phyloP scores from a whole-genome alignment of 257 asterid genomes.

The Handroanthus guayacan region DNA sequence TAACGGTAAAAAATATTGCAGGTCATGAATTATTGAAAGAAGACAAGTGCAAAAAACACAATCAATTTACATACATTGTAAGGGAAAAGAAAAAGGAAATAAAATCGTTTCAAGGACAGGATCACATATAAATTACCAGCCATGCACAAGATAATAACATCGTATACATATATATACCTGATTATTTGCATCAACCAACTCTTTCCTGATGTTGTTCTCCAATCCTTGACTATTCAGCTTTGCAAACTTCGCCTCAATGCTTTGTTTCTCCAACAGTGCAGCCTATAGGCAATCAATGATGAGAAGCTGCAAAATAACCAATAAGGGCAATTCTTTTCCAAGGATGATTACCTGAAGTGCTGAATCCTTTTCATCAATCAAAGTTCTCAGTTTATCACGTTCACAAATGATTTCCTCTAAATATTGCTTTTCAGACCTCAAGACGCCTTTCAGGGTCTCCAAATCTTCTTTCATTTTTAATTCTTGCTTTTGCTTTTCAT shows the following conservation, averaged over 20 bases:
- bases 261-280: slow-evolving; percentile 74
- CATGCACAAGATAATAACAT: neutral
- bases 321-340: neutral
- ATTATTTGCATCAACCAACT: slow-evolving; percentile 72
- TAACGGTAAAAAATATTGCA: slow-evolving; percentile 3
- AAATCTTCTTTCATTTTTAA: slow-evolving; percentile 65
- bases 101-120: neutral
- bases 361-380: slow-evolving; percentile 76
- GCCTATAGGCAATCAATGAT: slow-evolving; percentile 53
- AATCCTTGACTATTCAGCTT: slow-evolving; percentile 72
- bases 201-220: slow-evolving; percentile 73
- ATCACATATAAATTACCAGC: slow-evolving; percentile 15
- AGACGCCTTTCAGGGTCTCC: slow-evolving; percentile 60
- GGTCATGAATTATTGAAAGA: slow-evolving; percentile 16
- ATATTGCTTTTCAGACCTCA: slow-evolving; percentile 77
- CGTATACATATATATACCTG: slow-evolving; percentile 54
- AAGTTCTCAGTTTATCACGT: slow-evolving; percentile 68
- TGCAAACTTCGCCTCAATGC: slow-evolving; percentile 64
- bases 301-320: slow-evolving; percentile 36
- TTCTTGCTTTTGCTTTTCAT: slow-evolving; percentile 74
- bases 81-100: neutral
- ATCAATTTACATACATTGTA: neutral
- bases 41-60: neutral
- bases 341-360: slow-evolving; percentile 72
- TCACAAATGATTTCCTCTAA: slow-evolving; percentile 64